Percentiles rank a stretch among this genome's conserved stretches.
Conservation (phyloP, 257 asterid genomes). For the Lithospermum erythrorhizon region DNA sequence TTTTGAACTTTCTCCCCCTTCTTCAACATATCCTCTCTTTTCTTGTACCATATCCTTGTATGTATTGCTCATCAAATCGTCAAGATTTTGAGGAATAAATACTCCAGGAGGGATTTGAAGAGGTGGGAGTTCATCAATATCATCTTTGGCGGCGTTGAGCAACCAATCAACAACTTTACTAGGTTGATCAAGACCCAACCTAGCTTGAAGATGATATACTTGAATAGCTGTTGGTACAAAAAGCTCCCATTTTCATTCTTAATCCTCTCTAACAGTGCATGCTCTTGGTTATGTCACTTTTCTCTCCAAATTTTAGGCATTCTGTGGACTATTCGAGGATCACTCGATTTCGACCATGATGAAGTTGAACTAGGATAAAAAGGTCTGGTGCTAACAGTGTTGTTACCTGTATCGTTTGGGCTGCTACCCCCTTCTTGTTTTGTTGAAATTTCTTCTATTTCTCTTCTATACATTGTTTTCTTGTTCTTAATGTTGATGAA, state of each 20-base stretch:
- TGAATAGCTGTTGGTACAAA: conserved; percentile 64
- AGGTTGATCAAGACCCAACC: conserved; percentile 70
- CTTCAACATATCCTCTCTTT: conserved; percentile 17
- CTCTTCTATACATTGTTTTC: no score
- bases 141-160: conserved; percentile 41
- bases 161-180: conserved; percentile 84
- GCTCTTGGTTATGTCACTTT: conserved; percentile 81
- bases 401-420: no score
- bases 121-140: no score
- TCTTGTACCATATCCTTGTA: conserved; percentile 19
- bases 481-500: no score
- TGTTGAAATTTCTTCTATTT: no score
- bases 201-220: conserved; percentile 58
- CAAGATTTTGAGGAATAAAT: no score
- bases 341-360: no score
- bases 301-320: conserved; percentile 61
- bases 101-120: no score
- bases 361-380: no score
- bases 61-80: background rate
- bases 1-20: conserved; percentile 16
- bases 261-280: conserved; percentile 45
- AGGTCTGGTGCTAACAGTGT: no score
- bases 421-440: no score
- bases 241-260: conserved; percentile 61
- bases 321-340: conserved; percentile 52